Conservation (phyloP, 2,329 filamentous ascomycete species). For the Arthrinium phaeospermum region DNA sequence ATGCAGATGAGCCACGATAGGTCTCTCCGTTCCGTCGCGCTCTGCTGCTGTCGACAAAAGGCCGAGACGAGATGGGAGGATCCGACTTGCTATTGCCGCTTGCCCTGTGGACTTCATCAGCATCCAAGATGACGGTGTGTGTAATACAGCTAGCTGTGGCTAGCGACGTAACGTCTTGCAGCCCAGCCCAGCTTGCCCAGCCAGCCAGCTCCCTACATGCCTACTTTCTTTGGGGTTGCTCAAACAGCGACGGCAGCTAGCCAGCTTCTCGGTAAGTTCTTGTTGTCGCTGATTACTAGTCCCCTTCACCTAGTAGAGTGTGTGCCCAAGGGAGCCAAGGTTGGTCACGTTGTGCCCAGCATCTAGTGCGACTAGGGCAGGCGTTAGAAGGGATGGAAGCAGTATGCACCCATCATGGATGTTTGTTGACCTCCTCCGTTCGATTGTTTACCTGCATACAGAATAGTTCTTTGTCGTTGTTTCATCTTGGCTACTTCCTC, state of each 20-base stretch:
- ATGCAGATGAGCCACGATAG: background rate
- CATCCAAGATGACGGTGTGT: slow-evolving; percentile 9
- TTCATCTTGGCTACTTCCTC: background rate
- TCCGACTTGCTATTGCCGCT: slow-evolving; percentile 3
- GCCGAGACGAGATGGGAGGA: background rate
- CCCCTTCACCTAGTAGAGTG: background rate
- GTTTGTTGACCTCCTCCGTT: slow-evolving; percentile 5
- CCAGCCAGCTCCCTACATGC: background rate
- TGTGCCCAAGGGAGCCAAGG: slow-evolving; percentile 5
- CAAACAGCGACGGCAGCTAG: slow-evolving; percentile 18
- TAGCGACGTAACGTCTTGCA: slow-evolving; percentile 7
- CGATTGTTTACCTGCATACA: background rate
- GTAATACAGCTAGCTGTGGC: slow-evolving; percentile 15
- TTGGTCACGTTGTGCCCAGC: slow-evolving; percentile 16
- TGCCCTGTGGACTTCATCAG: background rate
- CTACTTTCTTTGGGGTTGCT: slow-evolving; percentile 12
- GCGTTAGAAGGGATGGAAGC: slow-evolving; percentile 1
- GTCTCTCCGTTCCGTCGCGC: background rate
- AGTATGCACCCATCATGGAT: background rate
- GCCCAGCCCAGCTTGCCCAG: slow-evolving; percentile 1
- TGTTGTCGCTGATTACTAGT: background rate
- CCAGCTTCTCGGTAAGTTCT: slow-evolving; percentile 21
- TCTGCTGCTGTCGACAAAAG: background rate
- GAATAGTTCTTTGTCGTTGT: background rate
- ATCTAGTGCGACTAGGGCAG: slow-evolving; percentile 8